A percentile compares a stretch with the other conserved stretches of the same genome.
Evolutionary conservation across 805 yeast genomes (phyloP).

Genomic region (Yamadazyma endophytica): DNA sequence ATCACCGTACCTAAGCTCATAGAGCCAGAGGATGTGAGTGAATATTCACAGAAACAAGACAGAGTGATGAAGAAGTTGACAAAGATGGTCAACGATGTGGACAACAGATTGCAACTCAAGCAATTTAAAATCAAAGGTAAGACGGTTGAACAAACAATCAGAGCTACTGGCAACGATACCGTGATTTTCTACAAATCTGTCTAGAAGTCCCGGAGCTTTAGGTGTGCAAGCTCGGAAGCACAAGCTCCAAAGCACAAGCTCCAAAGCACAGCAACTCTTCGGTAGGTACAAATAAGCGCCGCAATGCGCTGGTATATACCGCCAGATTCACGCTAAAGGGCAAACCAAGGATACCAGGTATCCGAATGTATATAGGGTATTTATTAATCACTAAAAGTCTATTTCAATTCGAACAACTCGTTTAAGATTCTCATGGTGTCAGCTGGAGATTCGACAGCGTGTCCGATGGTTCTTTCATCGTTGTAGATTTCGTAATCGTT

Average conservation of each 20-base stretch:
- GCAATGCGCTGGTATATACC: too few relatives aligned
- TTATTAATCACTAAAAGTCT: constrained; percentile 1
- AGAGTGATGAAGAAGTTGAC: constrained; percentile 20
- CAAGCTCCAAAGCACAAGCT: too few relatives aligned
- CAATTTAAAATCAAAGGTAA: constrained; percentile 19
- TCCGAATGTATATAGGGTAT: constrained; percentile 1
- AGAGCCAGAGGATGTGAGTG: constrained; percentile 45
- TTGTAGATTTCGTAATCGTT: constrained; percentile 95
- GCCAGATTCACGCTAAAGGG: too few relatives aligned
- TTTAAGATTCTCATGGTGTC: constrained; percentile 85
- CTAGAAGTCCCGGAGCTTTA: too few relatives aligned
- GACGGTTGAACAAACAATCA: constrained; percentile 49
- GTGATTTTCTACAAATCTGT: constrained; percentile 55
- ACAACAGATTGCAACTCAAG: constrained; percentile 43
- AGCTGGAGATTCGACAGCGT: constrained; percentile 82
- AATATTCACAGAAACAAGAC: constrained; percentile 4
- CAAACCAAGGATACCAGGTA: too few relatives aligned
- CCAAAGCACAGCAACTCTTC: too few relatives aligned
- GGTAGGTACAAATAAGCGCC: too few relatives aligned
- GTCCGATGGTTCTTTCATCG: constrained; percentile 93
- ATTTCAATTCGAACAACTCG: constrained; percentile 64
- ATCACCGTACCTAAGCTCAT: constrained; percentile 48
- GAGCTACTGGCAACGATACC: constrained; percentile 58
- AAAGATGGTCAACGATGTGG: constrained; percentile 27
- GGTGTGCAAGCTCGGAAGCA: too few relatives aligned